These are phyloP conservation scores for Leccinum subtestaceum DNA, from an alignment of 768 basidiomycete genomes.

Conservation along the genomic window DNA sequence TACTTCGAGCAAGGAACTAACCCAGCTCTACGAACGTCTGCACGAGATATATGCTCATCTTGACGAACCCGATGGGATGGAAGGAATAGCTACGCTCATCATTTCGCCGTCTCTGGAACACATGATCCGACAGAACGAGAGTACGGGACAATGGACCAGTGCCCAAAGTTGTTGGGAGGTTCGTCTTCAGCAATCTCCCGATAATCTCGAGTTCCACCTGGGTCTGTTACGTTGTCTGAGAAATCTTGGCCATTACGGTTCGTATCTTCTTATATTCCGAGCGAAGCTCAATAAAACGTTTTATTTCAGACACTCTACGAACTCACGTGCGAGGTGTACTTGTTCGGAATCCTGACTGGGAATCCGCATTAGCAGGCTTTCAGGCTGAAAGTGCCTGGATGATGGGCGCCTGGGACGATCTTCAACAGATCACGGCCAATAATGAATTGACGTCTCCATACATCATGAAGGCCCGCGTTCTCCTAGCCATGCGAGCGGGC, in stretches of 20 bases:
- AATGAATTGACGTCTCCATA: slow-evolving; percentile 54
- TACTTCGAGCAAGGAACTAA: slow-evolving; percentile 43
- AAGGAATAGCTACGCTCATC: slow-evolving; percentile 88
- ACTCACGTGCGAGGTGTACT: slow-evolving; percentile 94
- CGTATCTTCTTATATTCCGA: slow-evolving; percentile 26
- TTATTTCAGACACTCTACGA: slow-evolving; percentile 75
- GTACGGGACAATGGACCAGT: slow-evolving; percentile 94
- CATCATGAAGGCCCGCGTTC: slow-evolving; percentile 71
- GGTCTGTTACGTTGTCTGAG: slow-evolving; percentile 88
- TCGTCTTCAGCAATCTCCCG: slow-evolving; percentile 82
- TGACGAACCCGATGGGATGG: slow-evolving; percentile 99
- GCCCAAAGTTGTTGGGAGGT: slow-evolving; percentile 99
- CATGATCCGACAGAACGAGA: slow-evolving; percentile 97
- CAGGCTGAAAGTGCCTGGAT: slow-evolving; percentile 95
- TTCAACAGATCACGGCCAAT: slow-evolving; percentile 56
- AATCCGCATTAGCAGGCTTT: slow-evolving; percentile 69
- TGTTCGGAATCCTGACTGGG: slow-evolving; percentile 83
- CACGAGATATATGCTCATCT: slow-evolving; percentile 96
- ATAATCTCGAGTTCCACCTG: slow-evolving; percentile 85
- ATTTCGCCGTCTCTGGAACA: slow-evolving; percentile 89
- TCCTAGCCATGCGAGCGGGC: slow-evolving; percentile 72
- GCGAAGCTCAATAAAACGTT: background rate
- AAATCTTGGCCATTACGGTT: slow-evolving; percentile 96
- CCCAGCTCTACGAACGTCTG: slow-evolving; percentile 72
- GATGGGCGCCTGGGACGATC: slow-evolving; percentile 89